phyloP scores from a whole-genome alignment of 139 green algal genomes.

The Haematococcus lacustris region DNA sequence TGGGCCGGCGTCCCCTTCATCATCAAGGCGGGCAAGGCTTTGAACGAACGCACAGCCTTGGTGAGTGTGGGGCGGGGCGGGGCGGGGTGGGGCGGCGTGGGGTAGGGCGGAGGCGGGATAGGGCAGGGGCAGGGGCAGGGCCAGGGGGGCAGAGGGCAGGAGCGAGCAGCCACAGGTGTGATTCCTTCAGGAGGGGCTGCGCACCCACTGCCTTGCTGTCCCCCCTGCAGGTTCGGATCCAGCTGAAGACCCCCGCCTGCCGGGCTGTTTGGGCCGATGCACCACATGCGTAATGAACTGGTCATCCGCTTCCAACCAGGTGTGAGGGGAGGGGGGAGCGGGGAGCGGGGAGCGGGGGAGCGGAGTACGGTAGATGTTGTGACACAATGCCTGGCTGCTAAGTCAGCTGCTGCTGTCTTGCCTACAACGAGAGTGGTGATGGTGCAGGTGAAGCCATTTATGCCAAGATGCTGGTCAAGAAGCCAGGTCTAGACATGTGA shows the following conservation, averaged over 20 bases:
- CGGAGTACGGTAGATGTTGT: neutral
- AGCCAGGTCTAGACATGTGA: constrained; percentile 78
- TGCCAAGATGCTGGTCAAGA: constrained; percentile 89
- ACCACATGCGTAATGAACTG: constrained; percentile 86
- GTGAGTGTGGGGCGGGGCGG: constrained; percentile 7
- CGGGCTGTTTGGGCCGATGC: constrained; percentile 37
- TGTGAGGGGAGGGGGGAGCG: no score
- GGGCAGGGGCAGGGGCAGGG: neutral
- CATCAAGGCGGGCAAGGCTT: constrained; percentile 91
- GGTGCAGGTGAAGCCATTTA: constrained; percentile 81
- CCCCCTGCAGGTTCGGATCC: constrained; percentile 41
- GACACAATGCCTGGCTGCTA: neutral
- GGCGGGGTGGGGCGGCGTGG: neutral
- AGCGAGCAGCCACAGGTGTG: neutral
- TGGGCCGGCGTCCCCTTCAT: constrained; percentile 82
- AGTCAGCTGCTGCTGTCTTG: no score
- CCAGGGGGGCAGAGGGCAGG: neutral
- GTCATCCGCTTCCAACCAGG: constrained; percentile 69
- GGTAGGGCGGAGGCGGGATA: neutral
- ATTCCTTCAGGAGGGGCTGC: neutral
- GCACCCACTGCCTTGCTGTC: neutral
- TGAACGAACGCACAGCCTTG: constrained; percentile 43
- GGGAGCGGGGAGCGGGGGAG: no score
- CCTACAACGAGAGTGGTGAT: no score
- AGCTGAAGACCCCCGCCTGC: constrained; percentile 46